Conservation (phyloP, 495 filamentous ascomycete species). For the Immersiella caudata region DNA sequence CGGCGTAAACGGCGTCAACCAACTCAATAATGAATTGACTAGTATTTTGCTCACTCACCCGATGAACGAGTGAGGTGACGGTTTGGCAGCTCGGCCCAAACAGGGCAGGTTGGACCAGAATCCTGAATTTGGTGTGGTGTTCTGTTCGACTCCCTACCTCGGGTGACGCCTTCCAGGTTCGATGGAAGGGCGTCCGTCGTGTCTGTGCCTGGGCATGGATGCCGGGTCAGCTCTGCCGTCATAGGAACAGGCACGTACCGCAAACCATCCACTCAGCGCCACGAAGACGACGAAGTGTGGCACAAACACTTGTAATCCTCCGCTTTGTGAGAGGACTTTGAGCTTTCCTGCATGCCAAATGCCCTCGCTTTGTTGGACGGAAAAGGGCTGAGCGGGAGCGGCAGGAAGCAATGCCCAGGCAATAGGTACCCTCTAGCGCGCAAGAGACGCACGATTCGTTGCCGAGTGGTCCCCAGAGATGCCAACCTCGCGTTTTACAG, state of each 20-base stretch:
- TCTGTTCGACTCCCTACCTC: too few relatives aligned
- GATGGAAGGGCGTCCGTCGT: too few relatives aligned
- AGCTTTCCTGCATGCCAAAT: conserved; percentile 4
- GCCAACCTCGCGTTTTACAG: conserved; percentile 25
- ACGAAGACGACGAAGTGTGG: neutral
- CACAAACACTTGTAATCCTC: neutral
- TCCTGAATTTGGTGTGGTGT: neutral
- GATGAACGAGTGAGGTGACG: too few relatives aligned
- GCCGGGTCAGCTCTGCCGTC: neutral
- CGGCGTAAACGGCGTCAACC: neutral
- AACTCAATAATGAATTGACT: neutral
- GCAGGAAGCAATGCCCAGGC: neutral
- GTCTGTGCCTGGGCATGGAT: neutral
- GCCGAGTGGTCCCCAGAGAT: conserved; percentile 2
- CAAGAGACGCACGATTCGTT: conserved; percentile 7
- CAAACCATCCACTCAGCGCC: neutral
- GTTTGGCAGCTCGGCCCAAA: neutral
- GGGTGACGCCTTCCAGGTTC: neutral
- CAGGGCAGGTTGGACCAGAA: neutral
- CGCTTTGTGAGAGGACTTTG: neutral
- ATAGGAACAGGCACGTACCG: neutral
- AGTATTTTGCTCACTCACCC: neutral
- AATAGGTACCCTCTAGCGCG: neutral
- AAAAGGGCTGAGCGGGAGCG: conserved; percentile 1
- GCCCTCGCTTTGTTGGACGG: neutral